phyloP scores from a whole-genome alignment of 2,329 filamentous ascomycete species.

The Leptodontidium sp. region DNA sequence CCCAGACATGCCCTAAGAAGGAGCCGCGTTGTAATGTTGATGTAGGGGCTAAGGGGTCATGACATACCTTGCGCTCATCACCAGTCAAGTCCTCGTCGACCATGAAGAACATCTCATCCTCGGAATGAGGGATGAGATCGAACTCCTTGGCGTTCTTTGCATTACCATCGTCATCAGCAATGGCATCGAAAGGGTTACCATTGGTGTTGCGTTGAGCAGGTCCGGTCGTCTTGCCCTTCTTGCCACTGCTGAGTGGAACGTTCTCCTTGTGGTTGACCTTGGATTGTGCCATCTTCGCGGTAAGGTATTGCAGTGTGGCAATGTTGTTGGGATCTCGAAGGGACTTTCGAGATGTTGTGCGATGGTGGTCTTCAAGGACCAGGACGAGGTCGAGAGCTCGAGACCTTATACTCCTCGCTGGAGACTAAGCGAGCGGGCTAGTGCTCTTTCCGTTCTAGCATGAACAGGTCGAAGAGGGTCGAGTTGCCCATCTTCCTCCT shows the following conservation, averaged over 20 bases:
- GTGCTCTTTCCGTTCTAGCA: background rate
- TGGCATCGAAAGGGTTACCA: slow-evolving; percentile 5
- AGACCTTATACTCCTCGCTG: background rate
- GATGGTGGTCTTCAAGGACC: background rate
- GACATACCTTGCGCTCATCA: slow-evolving; percentile 17
- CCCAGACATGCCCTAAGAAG: background rate
- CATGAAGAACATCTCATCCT: slow-evolving; percentile 25
- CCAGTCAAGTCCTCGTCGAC: slow-evolving; percentile 3
- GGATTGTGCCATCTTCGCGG: background rate
- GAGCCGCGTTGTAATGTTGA: background rate
- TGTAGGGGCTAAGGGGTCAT: background rate
- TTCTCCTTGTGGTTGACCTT: slow-evolving; percentile 7
- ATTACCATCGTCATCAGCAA: slow-evolving; percentile 21
- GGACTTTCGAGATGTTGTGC: background rate
- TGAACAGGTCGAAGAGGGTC: background rate
- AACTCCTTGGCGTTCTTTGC: slow-evolving; percentile 22
- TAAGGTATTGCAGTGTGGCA: background rate
- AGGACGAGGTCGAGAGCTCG: background rate
- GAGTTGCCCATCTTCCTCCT: background rate
- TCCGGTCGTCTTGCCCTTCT: slow-evolving; percentile 5
- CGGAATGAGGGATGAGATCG: background rate
- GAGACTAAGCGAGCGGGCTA: background rate
- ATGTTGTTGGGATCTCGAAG: background rate
- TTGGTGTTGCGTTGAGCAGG: background rate
- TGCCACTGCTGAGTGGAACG: background rate